phyloP scores from a whole-genome alignment of 139 green algal species.

The Edaphochlamys debaryana region DNA sequence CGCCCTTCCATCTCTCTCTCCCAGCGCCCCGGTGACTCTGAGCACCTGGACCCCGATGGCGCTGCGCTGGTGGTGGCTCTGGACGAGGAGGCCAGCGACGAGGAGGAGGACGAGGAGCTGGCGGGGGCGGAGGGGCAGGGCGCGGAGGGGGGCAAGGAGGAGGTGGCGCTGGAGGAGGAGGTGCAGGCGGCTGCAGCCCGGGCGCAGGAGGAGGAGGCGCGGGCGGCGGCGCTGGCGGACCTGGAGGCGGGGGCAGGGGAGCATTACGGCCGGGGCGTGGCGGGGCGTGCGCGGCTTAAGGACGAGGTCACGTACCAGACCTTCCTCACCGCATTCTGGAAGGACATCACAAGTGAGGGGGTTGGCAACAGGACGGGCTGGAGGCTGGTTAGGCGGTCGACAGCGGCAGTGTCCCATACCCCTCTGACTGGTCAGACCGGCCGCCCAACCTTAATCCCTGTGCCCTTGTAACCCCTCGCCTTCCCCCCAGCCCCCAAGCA shows the following conservation, averaged over 20 bases:
- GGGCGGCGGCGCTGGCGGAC: neutral
- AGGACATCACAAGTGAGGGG: slow-evolving; percentile 47
- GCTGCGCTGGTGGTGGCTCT: slow-evolving; percentile 57
- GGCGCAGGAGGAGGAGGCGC: neutral
- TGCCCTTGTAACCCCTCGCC: neutral
- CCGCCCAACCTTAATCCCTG: too few relatives aligned
- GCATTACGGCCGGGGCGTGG: slow-evolving; percentile 11
- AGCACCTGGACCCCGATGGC: slow-evolving; percentile 57
- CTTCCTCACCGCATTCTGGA: slow-evolving; percentile 62
- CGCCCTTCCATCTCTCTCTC: too few relatives aligned
- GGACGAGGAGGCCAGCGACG: slow-evolving; percentile 44
- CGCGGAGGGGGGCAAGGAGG: slow-evolving; percentile 20
- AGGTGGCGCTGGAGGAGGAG: slow-evolving; percentile 34
- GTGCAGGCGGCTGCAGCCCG: slow-evolving; percentile 13
- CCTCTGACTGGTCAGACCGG: too few relatives aligned
- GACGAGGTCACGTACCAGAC: slow-evolving; percentile 47
- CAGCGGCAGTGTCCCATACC: too few relatives aligned
- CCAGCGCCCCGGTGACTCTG: too few relatives aligned
- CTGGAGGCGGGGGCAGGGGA: neutral
- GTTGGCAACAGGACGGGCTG: neutral
- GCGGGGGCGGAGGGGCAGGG: neutral
- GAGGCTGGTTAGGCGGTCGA: neutral
- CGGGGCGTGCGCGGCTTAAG: slow-evolving; percentile 27
- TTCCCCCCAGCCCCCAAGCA: slow-evolving; percentile 35
- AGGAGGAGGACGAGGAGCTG: slow-evolving; percentile 49